A percentile compares a stretch with the other conserved stretches of the same genome.
Conservation (phyloP, 2,329 filamentous ascomycete species). For the Pseudopyricularia javanii region DNA sequence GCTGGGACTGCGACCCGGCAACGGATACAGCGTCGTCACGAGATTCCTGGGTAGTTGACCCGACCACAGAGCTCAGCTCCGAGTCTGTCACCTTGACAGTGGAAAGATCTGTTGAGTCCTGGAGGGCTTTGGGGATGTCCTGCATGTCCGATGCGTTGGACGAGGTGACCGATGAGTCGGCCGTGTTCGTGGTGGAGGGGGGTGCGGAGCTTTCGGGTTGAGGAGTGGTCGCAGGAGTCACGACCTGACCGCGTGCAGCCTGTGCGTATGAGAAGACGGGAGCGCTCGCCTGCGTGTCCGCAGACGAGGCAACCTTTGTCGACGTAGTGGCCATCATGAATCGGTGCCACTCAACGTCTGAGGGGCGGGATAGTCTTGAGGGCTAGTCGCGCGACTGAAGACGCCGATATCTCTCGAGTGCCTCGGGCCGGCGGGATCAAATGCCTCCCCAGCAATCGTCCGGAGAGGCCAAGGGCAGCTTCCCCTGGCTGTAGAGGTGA, state of each 20-base stretch:
- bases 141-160: slow-evolving; percentile 21
- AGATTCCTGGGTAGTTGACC: slow-evolving; percentile 12
- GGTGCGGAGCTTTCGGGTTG: slow-evolving; percentile 17
- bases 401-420: neutral
- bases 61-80: slow-evolving; percentile 14
- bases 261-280: slow-evolving; percentile 85
- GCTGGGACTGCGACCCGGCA: slow-evolving; percentile 6
- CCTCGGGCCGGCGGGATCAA: slow-evolving; percentile 3
- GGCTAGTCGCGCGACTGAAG: neutral
- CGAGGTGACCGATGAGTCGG: slow-evolving; percentile 19
- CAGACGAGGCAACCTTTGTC: slow-evolving; percentile 1
- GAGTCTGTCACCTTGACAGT: slow-evolving; percentile 12
- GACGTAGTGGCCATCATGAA: neutral
- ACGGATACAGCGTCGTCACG: slow-evolving; percentile 5
- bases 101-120: slow-evolving; percentile 11
- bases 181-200: slow-evolving; percentile 15
- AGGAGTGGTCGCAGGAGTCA: slow-evolving; percentile 24
- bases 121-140: slow-evolving; percentile 12
- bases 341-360: neutral
- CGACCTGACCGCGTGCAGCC: slow-evolving; percentile 70
- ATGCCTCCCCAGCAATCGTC: slow-evolving; percentile 6
- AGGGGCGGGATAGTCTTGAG: neutral
- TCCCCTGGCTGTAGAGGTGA: slow-evolving; percentile 2
- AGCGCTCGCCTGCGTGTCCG: slow-evolving; percentile 34
- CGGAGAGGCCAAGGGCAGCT: slow-evolving; percentile 7